A percentile compares a stretch with the other conserved stretches of the same genome.
Conservation (phyloP, 371 early-diverging fungal genomes). For the Synchytrium microbalum region DNA sequence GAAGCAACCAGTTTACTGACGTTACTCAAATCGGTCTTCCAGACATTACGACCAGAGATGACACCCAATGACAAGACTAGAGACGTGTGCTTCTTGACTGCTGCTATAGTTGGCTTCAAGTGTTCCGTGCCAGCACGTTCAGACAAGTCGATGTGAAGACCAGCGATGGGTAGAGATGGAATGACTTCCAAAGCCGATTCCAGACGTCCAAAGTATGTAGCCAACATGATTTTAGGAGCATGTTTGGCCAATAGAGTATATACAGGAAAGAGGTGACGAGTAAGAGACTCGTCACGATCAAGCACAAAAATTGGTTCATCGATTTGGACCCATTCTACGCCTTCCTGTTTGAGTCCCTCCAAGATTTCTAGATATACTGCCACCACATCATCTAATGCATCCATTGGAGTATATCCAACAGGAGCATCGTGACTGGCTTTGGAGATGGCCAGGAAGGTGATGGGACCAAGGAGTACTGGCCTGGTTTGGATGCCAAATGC, state of each 20-base stretch:
- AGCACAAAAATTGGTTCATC: slow-evolving; percentile 85
- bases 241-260: slow-evolving; percentile 47
- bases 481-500: slow-evolving; percentile 82
- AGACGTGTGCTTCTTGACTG: slow-evolving; percentile 30
- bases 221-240: slow-evolving; percentile 53
- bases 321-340: slow-evolving; percentile 86
- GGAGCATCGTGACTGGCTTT: slow-evolving; percentile 17
- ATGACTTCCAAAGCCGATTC: slow-evolving; percentile 44
- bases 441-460: slow-evolving; percentile 74
- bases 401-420: slow-evolving; percentile 56
- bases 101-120: slow-evolving; percentile 55
- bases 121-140: slow-evolving; percentile 62
- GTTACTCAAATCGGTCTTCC: slow-evolving; percentile 79
- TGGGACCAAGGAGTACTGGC: slow-evolving; percentile 88
- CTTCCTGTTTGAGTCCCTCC: slow-evolving; percentile 65
- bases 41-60: slow-evolving; percentile 93
- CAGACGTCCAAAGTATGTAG: slow-evolving; percentile 91
- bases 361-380: slow-evolving; percentile 74
- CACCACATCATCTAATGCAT: slow-evolving; percentile 64
- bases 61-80: slow-evolving; percentile 78
- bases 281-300: slow-evolving; percentile 52
- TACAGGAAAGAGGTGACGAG: slow-evolving; percentile 41
- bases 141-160: slow-evolving; percentile 85
- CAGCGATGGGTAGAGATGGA: slow-evolving; percentile 58
- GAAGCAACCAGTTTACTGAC: slow-evolving; percentile 61